These are phyloP conservation scores for Cucumis melo DNA, from an alignment of 306 rosid species.

Conservation along the genomic window DNA sequence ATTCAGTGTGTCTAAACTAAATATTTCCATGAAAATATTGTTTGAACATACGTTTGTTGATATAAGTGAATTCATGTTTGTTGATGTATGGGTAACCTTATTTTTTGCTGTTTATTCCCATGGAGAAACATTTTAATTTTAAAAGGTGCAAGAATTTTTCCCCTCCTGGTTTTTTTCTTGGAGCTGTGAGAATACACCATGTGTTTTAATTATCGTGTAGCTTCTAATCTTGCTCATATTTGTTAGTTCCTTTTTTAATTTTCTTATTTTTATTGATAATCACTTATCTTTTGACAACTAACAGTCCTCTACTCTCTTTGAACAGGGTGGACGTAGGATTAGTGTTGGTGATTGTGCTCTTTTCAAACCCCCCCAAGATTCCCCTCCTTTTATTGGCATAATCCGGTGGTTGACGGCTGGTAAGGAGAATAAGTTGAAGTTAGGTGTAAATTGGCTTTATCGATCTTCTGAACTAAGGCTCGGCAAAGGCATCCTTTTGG, in stretches of 20 bases:
- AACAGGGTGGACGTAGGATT: constrained; percentile 59
- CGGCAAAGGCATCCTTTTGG: constrained; percentile 45
- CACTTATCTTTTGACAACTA: not conserved
- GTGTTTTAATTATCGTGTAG: not conserved
- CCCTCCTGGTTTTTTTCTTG: not conserved
- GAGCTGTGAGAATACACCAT: not conserved
- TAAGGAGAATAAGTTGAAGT: constrained; percentile 33
- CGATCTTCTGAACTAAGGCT: constrained; percentile 63
- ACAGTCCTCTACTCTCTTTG: not conserved
- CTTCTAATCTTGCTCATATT: not conserved
- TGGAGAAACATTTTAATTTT: not conserved
- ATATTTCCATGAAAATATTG: not conserved
- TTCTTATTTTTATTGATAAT: not conserved
- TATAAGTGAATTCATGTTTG: not conserved
- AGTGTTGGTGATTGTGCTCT: constrained; percentile 77
- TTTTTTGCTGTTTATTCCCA: not conserved
- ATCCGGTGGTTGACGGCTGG: constrained; percentile 34
- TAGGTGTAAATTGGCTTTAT: constrained; percentile 76
- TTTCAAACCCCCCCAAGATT: constrained; percentile 52
- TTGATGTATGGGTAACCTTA: not conserved
- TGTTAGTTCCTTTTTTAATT: not conserved
- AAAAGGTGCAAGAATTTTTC: not conserved
- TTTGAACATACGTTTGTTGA: not conserved
- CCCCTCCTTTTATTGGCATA: constrained; percentile 71
- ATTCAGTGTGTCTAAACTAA: not conserved